Evolutionary conservation across 768 basidiomycete genomes (phyloP).

Genomic region (Pholiota microspora): DNA sequence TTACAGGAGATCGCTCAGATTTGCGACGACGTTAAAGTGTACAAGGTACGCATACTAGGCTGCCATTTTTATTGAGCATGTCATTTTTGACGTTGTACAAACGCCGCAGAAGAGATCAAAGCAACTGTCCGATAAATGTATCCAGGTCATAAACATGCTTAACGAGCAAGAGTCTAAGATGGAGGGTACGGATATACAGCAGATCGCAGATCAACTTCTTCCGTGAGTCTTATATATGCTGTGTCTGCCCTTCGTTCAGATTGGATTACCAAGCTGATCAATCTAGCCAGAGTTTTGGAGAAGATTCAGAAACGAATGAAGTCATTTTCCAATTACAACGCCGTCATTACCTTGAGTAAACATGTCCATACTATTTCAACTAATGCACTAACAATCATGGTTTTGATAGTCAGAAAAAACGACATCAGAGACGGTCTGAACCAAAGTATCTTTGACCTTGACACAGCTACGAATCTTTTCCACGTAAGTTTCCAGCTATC

Average conservation of each 20-base stretch:
- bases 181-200: conserved; percentile 38
- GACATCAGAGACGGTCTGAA: conserved; percentile 49
- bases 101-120: conserved; percentile 37
- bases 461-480: conserved; percentile 39
- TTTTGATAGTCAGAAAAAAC: conserved; percentile 36
- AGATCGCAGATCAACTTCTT: conserved; percentile 40
- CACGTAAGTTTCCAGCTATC: conserved; percentile 31
- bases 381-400: neutral
- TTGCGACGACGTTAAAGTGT: conserved; percentile 44
- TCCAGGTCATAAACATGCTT: conserved; percentile 34
- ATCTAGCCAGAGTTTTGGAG: conserved; percentile 35
- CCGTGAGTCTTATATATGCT: conserved; percentile 33
- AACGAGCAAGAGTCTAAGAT: conserved; percentile 36
- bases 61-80: neutral
- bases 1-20: conserved; percentile 42
- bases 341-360: conserved; percentile 39
- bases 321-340: conserved; percentile 37
- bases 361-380: neutral
- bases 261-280: neutral
- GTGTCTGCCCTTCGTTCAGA: too few species aligned
- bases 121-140: conserved; percentile 42
- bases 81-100: neutral
- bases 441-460: conserved; percentile 39
- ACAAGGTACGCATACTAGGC: conserved; percentile 39
- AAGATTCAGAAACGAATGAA: conserved; percentile 36